Conservation (phyloP, 495 filamentous ascomycete species). For the Friedmanniomyces endolithicus region DNA sequence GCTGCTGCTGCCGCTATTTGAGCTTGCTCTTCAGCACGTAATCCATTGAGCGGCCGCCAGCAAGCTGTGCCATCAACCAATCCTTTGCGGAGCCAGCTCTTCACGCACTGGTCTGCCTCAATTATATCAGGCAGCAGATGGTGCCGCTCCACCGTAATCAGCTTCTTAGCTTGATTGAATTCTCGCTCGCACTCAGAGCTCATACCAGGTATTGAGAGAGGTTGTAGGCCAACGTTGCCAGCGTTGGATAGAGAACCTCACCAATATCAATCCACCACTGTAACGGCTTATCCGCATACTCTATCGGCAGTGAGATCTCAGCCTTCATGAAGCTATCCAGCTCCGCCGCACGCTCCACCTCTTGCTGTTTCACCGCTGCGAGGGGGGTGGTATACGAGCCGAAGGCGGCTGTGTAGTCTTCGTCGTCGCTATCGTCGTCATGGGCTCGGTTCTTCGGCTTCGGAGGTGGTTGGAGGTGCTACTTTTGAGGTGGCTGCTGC, state of each 20-base stretch:
- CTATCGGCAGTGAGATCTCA: neutral
- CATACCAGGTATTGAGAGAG: constrained; percentile 9
- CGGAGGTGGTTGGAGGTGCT: neutral
- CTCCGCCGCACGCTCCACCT: neutral
- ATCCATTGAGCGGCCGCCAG: neutral
- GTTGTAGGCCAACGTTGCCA: constrained; percentile 1
- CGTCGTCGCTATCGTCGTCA: neutral
- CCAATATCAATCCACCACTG: neutral
- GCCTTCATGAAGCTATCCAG: constrained; percentile 3
- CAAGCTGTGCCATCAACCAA: neutral
- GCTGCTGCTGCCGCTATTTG: neutral
- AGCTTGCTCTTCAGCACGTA: neutral
- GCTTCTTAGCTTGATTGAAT: constrained; percentile 6
- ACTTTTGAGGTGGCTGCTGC: neutral
- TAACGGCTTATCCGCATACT: neutral
- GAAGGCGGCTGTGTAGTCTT: neutral
- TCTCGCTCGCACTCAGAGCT: constrained; percentile 10
- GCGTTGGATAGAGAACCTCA: constrained; percentile 9
- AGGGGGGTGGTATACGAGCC: neutral
- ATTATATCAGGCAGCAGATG: neutral
- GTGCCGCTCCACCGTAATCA: constrained; percentile 6
- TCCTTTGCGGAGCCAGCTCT: constrained; percentile 2
- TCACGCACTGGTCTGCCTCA: neutral
- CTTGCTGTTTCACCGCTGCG: neutral
- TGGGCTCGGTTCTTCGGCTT: neutral